phyloP scores from a whole-genome alignment of 768 basidiomycete genomes.

The Neoboletus brunneissimus region DNA sequence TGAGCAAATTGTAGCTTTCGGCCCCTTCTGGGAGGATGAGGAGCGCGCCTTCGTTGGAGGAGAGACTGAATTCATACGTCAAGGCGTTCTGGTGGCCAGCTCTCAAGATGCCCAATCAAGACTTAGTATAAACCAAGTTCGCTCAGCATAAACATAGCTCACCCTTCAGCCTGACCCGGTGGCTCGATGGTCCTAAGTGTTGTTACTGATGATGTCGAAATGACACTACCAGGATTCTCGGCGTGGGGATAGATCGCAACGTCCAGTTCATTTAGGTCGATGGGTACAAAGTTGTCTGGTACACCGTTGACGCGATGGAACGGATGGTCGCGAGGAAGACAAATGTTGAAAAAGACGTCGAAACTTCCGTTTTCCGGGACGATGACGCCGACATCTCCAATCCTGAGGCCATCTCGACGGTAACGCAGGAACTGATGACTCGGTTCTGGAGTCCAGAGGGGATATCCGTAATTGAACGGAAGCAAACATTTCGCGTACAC shows the following conservation, averaged over 20 bases:
- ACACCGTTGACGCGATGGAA: slow-evolving; percentile 16
- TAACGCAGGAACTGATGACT: slow-evolving; percentile 23
- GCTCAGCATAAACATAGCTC: neutral
- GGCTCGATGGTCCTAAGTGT: slow-evolving; percentile 1
- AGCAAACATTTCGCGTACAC: slow-evolving; percentile 12
- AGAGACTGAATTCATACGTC: slow-evolving; percentile 9
- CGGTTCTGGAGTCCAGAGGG: slow-evolving; percentile 32
- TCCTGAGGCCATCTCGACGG: slow-evolving; percentile 25
- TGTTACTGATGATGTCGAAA: slow-evolving; percentile 10
- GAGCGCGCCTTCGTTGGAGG: slow-evolving; percentile 28
- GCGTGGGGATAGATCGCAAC: slow-evolving; percentile 3
- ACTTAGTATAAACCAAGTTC: neutral
- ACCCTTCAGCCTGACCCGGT: neutral
- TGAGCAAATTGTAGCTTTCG: slow-evolving; percentile 17
- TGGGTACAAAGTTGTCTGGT: slow-evolving; percentile 25
- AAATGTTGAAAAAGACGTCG: slow-evolving; percentile 38
- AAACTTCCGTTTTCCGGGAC: slow-evolving; percentile 31
- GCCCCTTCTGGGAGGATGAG: slow-evolving; percentile 32
- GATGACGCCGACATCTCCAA: slow-evolving; percentile 37
- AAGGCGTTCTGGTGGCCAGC: neutral
- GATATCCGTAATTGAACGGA: slow-evolving; percentile 24
- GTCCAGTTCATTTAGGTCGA: slow-evolving; percentile 11
- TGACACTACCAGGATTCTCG: slow-evolving; percentile 10
- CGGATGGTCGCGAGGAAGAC: slow-evolving; percentile 31
- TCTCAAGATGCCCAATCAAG: neutral